These are phyloP conservation scores for Prunus fruticosa DNA, from an alignment of 306 rosid species.

Conservation along the genomic window DNA sequence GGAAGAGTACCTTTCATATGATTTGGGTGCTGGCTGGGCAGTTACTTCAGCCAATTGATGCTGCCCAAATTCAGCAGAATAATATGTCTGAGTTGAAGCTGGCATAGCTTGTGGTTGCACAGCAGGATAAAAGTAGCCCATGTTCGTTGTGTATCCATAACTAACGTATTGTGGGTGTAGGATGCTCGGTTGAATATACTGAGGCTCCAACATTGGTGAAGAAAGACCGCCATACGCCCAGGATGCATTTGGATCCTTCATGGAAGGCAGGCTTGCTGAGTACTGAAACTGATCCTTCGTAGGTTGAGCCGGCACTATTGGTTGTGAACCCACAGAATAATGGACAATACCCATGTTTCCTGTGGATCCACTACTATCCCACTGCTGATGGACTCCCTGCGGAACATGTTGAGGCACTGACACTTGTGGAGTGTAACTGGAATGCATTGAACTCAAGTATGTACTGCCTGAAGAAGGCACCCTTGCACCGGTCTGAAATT, in stretches of 20 bases:
- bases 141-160: slow-evolving; percentile 1
- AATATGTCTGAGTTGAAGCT: slow-evolving; percentile 2
- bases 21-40: neutral
- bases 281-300: neutral
- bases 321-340: neutral
- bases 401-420: neutral
- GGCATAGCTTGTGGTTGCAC: neutral
- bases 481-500: neutral
- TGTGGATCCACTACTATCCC: neutral
- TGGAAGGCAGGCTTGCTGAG: neutral
- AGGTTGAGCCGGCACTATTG: neutral
- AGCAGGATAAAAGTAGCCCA: neutral
- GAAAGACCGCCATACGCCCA: neutral
- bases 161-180: neutral
- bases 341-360: neutral
- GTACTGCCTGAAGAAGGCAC: neutral
- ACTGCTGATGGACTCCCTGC: neutral
- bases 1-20: slow-evolving; percentile 11
- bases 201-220: slow-evolving; percentile 6
- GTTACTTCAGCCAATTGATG: neutral
- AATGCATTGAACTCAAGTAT: neutral
- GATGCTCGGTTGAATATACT: neutral
- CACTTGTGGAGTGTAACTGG: slow-evolving; percentile 8
- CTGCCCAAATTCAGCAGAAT: neutral
- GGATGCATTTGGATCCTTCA: slow-evolving; percentile 1